Base-by-base conservation (phyloP, 495 filamentous ascomycete species). In the Aspergillus bridgeri region DNA sequence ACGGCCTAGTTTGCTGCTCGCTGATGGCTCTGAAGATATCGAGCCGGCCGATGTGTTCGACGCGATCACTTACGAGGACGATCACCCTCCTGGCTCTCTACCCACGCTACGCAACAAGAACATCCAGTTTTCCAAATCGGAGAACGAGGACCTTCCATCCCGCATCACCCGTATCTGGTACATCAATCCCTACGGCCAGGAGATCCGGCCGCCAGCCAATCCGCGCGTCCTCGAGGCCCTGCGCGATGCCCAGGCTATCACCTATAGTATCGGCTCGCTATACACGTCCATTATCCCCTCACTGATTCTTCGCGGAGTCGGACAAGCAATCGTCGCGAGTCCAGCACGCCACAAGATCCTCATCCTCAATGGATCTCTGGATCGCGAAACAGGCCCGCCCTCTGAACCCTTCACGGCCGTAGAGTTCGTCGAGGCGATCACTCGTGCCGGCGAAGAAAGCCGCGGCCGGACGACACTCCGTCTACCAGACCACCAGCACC, bases 131-230 rank as follows among this genome's bases (percentile, higher is more conserved):
- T 83, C 76, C 73, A 98, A 98, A 69, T 67, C 75, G 45, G 64
- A 79, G n/a, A 80, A 87, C 63, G 80, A 86, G 45, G 88, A 91
- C 53, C 80, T 97, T 7, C 81, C 88, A 0, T 81, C 87, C 6
- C 83, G 88, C 42, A 96, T 98, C 61, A 75, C 83, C 61, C 80
- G 93, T 6, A 81, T 98, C 60, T 97, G 90, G 91, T 98, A 97
- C 75, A 97, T 98, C 73, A 97, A 96, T 70, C 91, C 91, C 1
- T 98, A 96, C 74, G 93, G 93, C 23, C 83, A 87, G 63, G 92
- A 96, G 71, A 96, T 98, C 67, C 81, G 86, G 22, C 89, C 89
- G 0, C 73, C 83, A 0, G 87, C 90, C 2, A 97, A 96, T 65
- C 87, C 90, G 0, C 85, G 89, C 22, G 91, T 93, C 0, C 60